Base-by-base conservation (phyloP, 345 rosid genomes). In the Citrus reticulata region DNA sequence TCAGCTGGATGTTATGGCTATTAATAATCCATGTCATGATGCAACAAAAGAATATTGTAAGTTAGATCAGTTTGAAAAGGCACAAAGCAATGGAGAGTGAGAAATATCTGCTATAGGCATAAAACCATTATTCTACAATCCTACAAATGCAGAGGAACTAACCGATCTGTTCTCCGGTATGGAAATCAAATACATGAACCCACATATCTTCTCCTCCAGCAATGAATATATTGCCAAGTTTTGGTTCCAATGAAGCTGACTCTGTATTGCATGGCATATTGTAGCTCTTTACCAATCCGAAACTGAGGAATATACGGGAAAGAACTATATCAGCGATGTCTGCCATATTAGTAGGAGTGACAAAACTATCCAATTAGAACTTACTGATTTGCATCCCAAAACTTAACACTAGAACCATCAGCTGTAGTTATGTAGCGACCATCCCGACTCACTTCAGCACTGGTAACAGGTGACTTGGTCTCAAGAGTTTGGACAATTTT, bases 361-460 rank as follows among this genome's bases (percentile, higher is more conserved):
- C 58, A 40, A 67, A 77, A 63, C 60, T 22, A 6, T 37, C 73
- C 63, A 54, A 49, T 68, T 65, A 32, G 35, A 79, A 87, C 98
- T 85, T 88, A 95, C 99, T 92, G 97, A 83, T 90, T 95, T 66
- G 99, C 94, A 85, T 95, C 98, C 98, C 99, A 95, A 79, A 95
- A 95, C 84, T 95, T 93, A 80, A 95, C 95, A 30, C 91, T 91
- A 46, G 96, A 90, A 62, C 97, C 99, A 77, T 95, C 97, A 63
- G 97, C 95, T 68, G 98, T 95, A 13, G 98, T 95, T 78, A 95
- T 95, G 82, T 91, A 93, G 37, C 95, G 91, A 64, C 97, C 97
- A 84, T 93, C 97, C 85, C 77, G 98, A 84, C 99, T 92, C 79
- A 92, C 98, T 90, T 95, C 99, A 76, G 97, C 92, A 82, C 97